A percentile compares a stretch with the other conserved stretches of the same genome.
Conservation (phyloP, 2,329 filamentous ascomycete species). For the Clarireedia monteithiana region DNA sequence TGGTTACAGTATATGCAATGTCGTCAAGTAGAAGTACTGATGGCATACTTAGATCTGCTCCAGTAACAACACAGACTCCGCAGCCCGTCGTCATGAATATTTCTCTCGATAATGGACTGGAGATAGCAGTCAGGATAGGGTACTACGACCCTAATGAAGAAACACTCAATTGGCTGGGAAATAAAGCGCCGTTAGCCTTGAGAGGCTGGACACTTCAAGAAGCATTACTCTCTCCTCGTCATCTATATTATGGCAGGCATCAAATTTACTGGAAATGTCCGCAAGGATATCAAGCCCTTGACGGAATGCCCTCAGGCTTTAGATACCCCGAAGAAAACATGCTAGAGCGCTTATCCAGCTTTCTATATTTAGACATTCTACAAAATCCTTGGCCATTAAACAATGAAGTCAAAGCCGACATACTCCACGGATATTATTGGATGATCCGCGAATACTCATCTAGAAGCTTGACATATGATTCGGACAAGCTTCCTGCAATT, state of each 20-base stretch:
- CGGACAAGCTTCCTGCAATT: not conserved
- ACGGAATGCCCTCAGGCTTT: conserved; percentile 4
- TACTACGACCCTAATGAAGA: not conserved
- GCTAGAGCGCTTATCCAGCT: too few species aligned
- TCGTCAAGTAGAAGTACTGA: not conserved
- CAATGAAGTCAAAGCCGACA: not conserved
- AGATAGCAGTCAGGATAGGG: not conserved
- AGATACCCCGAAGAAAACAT: too few species aligned
- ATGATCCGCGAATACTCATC: not conserved
- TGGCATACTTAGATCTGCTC: not conserved
- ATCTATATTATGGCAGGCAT: not conserved
- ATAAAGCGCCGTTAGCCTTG: not conserved
- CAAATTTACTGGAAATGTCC: conserved; percentile 1
- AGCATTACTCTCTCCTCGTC: not conserved
- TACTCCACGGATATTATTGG: not conserved
- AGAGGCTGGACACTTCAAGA: not conserved
- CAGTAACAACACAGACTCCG: too few species aligned
- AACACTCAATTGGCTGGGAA: not conserved
- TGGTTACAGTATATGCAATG: not conserved
- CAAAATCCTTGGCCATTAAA: not conserved
- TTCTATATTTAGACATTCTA: not conserved
- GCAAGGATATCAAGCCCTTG: not conserved
- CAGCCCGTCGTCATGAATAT: not conserved
- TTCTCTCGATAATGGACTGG: not conserved
- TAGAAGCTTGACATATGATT: not conserved